These are phyloP conservation scores for Tylopilus balloui DNA, from an alignment of 768 basidiomycete genomes.

Conservation along the genomic window DNA sequence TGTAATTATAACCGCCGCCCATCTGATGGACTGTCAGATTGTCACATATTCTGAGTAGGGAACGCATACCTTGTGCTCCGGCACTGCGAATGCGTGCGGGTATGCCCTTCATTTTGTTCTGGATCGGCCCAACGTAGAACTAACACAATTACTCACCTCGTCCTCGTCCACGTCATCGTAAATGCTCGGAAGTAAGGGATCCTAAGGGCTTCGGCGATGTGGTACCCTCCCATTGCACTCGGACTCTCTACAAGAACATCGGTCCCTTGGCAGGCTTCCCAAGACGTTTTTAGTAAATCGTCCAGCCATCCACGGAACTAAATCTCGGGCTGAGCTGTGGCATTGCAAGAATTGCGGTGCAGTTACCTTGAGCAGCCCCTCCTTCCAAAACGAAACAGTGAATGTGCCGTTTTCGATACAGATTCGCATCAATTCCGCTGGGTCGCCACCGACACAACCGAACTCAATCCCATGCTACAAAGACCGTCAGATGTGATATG, in stretches of 20 bases:
- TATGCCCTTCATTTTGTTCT: conserved; percentile 58
- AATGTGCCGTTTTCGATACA: conserved; percentile 99
- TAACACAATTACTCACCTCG: conserved; percentile 45
- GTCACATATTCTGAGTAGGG: not conserved
- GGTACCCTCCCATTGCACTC: conserved; percentile 94
- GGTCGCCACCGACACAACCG: conserved; percentile 92
- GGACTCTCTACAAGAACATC: conserved; percentile 94
- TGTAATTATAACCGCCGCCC: conserved; percentile 98
- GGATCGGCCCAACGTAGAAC: not conserved
- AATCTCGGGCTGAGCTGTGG: conserved; percentile 5
- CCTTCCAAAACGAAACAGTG: conserved; percentile 91
- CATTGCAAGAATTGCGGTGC: not conserved
- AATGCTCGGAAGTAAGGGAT: conserved; percentile 96
- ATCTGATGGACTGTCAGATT: conserved; percentile 48
- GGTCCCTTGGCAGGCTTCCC: conserved; percentile 93
- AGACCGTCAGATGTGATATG: conserved; percentile 6
- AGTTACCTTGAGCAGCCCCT: conserved; percentile 79
- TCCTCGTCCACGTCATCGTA: conserved; percentile 97
- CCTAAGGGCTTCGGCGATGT: conserved; percentile 90
- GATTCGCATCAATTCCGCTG: conserved; percentile 95
- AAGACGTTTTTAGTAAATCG: conserved; percentile 89
- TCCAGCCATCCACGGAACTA: conserved; percentile 98
- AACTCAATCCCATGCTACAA: conserved; percentile 92
- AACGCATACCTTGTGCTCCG: conserved; percentile 75
- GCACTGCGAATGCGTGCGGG: conserved; percentile 97